Conservation (phyloP, 768 basidiomycete genomes). For the Termitomyces sp. region DNA sequence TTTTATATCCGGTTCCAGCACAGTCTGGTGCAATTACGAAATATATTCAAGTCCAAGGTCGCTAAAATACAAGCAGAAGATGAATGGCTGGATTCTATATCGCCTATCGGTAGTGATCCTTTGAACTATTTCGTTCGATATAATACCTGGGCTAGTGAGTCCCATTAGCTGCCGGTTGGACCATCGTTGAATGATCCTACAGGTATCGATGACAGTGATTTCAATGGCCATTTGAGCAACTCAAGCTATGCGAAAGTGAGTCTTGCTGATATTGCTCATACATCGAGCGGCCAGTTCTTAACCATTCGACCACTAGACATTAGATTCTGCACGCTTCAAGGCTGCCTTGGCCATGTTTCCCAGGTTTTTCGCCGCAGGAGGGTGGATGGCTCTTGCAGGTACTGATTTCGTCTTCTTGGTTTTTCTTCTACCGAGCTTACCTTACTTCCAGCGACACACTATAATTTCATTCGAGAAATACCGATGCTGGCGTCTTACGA, state of each 20-base stretch:
- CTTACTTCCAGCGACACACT: slow-evolving; percentile 51
- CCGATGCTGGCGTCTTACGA: slow-evolving; percentile 61
- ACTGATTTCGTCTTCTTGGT: slow-evolving; percentile 27
- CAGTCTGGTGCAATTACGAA: slow-evolving; percentile 28
- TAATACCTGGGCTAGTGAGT: slow-evolving; percentile 56
- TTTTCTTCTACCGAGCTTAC: background rate
- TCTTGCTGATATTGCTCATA: too few relatives aligned
- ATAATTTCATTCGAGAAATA: slow-evolving; percentile 68
- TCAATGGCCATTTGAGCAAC: slow-evolving; percentile 75
- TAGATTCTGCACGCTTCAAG: slow-evolving; percentile 49
- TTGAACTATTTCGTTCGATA: slow-evolving; percentile 41
- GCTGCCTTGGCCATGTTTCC: slow-evolving; percentile 50
- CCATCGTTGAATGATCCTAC: background rate
- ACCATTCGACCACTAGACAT: slow-evolving; percentile 21
- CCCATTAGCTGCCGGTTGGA: background rate
- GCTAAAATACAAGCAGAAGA: slow-evolving; percentile 29
- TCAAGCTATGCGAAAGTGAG: slow-evolving; percentile 74
- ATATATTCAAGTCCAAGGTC: slow-evolving; percentile 33
- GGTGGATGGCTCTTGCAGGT: slow-evolving; percentile 60
- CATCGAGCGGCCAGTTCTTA: background rate
- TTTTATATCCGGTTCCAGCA: slow-evolving; percentile 30
- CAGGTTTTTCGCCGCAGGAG: slow-evolving; percentile 52
- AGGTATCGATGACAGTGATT: slow-evolving; percentile 74
- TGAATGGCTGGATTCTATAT: slow-evolving; percentile 43
- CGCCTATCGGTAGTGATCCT: slow-evolving; percentile 56